These are phyloP conservation scores for Mycena vitilis DNA, from an alignment of 768 basidiomycete genomes.

Conservation along the genomic window DNA sequence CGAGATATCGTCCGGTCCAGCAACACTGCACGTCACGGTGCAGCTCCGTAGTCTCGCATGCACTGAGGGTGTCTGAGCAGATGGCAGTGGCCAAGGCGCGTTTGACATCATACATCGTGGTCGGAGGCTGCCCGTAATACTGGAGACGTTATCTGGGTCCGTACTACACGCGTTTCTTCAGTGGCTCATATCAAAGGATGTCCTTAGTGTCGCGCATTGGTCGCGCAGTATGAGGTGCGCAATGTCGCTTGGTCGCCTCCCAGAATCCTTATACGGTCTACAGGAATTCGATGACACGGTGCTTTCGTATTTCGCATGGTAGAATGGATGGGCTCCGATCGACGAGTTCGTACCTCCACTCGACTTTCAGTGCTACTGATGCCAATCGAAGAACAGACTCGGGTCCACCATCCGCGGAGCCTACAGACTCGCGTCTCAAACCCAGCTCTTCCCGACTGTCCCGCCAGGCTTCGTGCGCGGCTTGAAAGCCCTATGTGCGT, in stretches of 20 bases:
- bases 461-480: constrained; percentile 75
- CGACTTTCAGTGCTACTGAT: constrained; percentile 6
- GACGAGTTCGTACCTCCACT: constrained; percentile 61
- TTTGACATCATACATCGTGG: constrained; percentile 69
- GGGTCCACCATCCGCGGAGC: constrained; percentile 69
- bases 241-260: neutral
- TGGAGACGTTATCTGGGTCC: constrained; percentile 81
- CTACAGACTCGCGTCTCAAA: constrained; percentile 79
- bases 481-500: constrained; percentile 74
- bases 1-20: constrained; percentile 62
- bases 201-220: no score
- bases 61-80: constrained; percentile 42
- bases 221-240: constrained; percentile 69
- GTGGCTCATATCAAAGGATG: neutral
- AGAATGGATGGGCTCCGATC: constrained; percentile 80
- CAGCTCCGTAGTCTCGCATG: neutral
- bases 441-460: constrained; percentile 76
- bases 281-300: constrained; percentile 60
- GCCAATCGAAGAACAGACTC: constrained; percentile 60
- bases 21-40: constrained; percentile 39
- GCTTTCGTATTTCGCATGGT: constrained; percentile 69
- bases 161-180: constrained; percentile 35
- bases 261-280: neutral
- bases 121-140: constrained; percentile 68
- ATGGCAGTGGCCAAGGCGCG: constrained; percentile 65